Evolutionary conservation across 768 basidiomycete species (phyloP).

Genomic region (Artomyces pyxidatus): DNA sequence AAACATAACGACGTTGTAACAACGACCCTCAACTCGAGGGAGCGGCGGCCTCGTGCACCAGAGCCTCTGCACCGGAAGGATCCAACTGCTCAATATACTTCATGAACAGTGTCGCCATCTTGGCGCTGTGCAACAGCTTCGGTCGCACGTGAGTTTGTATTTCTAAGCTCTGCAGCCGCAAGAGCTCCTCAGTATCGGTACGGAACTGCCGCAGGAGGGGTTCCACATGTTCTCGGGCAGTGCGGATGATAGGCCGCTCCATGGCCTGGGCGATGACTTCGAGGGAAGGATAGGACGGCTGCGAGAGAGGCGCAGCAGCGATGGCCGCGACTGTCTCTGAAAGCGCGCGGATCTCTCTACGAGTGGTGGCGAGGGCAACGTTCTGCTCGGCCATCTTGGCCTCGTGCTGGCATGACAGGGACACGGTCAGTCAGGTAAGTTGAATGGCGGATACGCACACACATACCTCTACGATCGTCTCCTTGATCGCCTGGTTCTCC

Average conservation of each 20-base stretch:
- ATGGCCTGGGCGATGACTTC: background rate
- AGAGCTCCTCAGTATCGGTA: background rate
- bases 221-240: background rate
- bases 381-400: too few species aligned
- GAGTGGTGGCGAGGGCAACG: constrained; percentile 4
- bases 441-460: too few species aligned
- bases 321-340: background rate
- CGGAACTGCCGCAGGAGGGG: constrained; percentile 4
- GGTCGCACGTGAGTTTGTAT: too few species aligned
- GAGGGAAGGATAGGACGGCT: background rate
- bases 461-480: constrained; percentile 18
- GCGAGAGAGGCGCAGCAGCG: background rate
- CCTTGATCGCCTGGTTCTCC: constrained; percentile 16
- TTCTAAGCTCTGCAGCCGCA: background rate
- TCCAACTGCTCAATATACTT: too few species aligned
- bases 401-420: too few species aligned
- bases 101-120: too few species aligned
- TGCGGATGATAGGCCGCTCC: background rate
- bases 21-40: too few species aligned
- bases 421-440: too few species aligned
- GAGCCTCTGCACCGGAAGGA: too few species aligned
- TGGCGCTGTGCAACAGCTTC: too few species aligned
- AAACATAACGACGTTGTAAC: too few species aligned
- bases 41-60: too few species aligned
- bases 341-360: constrained; percentile 4